Percentiles rank a stretch among this genome's conserved stretches.
phyloP scores from a whole-genome alignment of 2,329 filamentous ascomycete species.

The Cytospora leucostoma region DNA sequence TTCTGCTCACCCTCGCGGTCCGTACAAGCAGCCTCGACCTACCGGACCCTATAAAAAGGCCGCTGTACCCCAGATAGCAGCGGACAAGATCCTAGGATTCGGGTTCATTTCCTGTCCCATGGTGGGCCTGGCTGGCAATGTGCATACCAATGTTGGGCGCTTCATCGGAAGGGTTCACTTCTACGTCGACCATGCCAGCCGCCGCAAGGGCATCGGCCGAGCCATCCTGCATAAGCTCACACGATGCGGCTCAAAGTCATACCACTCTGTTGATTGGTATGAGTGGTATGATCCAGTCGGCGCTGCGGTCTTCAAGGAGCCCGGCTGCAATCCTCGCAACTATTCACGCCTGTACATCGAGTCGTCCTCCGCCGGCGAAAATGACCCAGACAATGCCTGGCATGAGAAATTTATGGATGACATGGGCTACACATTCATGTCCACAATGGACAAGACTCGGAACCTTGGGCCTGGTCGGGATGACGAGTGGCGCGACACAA shows the following conservation, averaged over 20 bases:
- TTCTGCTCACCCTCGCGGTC: background rate
- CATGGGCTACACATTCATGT: constrained; percentile 14
- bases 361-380: constrained; percentile 12
- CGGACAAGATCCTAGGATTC: constrained; percentile 23
- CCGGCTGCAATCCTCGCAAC: constrained; percentile 10
- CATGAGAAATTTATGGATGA: constrained; percentile 11
- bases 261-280: background rate
- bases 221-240: constrained; percentile 20
- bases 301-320: constrained; percentile 7
- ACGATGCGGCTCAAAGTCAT: constrained; percentile 16
- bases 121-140: constrained; percentile 17
- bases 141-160: constrained; percentile 16
- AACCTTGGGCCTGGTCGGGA: constrained; percentile 8
- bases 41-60: background rate
- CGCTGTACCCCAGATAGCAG: background rate
- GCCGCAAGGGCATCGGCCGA: constrained; percentile 23
- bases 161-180: constrained; percentile 22
- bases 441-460: constrained; percentile 21
- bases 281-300: constrained; percentile 8
- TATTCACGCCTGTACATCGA: constrained; percentile 24
- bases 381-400: constrained; percentile 23
- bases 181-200: constrained; percentile 22
- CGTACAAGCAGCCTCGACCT: background rate
- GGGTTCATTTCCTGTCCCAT: constrained; percentile 17
- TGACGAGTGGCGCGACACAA: constrained; percentile 33